These are phyloP conservation scores for Colletotrichum sp. DNA, from an alignment of 2,329 filamentous ascomycete species.

Conservation along the genomic window DNA sequence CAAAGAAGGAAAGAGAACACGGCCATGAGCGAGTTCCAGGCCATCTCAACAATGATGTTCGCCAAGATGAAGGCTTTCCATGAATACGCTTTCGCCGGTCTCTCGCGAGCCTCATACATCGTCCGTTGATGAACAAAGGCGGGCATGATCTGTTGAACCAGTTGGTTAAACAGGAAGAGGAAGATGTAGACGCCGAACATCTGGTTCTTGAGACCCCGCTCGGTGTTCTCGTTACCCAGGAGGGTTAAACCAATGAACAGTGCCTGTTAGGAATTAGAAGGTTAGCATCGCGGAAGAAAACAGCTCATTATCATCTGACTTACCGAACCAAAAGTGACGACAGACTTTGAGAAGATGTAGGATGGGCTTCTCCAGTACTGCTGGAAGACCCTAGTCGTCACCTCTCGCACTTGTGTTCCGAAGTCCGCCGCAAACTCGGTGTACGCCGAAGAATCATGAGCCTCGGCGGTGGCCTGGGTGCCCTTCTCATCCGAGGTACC, in stretches of 20 bases:
- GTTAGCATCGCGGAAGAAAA: not conserved
- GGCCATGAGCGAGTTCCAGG: slow-evolving; percentile 67
- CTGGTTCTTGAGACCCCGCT: slow-evolving; percentile 67
- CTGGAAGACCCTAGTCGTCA: slow-evolving; percentile 69
- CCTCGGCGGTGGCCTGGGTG: not conserved
- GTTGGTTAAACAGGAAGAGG: slow-evolving; percentile 56
- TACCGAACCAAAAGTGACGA: slow-evolving; percentile 53
- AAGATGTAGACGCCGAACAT: slow-evolving; percentile 71
- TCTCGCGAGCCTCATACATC: slow-evolving; percentile 69
- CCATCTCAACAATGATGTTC: slow-evolving; percentile 70
- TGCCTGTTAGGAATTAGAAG: slow-evolving; percentile 27
- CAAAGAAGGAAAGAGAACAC: slow-evolving; percentile 66
- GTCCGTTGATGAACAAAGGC: slow-evolving; percentile 68
- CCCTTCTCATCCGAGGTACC: slow-evolving; percentile 5
- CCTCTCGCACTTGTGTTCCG: slow-evolving; percentile 60
- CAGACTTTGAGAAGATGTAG: slow-evolving; percentile 75
- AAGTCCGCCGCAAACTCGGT: slow-evolving; percentile 69
- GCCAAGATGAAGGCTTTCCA: slow-evolving; percentile 70
- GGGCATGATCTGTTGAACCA: slow-evolving; percentile 60
- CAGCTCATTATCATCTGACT: not conserved
- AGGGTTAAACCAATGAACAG: slow-evolving; percentile 71
- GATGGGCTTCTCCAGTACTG: slow-evolving; percentile 80
- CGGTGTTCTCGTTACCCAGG: slow-evolving; percentile 57
- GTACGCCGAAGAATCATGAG: not conserved
- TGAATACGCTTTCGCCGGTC: slow-evolving; percentile 69